Evolutionary conservation across 352 stramenopile species (phyloP), one percentile per base, ranked within the genome.

Genomic region (Globisporangium carolinianum): DNA sequence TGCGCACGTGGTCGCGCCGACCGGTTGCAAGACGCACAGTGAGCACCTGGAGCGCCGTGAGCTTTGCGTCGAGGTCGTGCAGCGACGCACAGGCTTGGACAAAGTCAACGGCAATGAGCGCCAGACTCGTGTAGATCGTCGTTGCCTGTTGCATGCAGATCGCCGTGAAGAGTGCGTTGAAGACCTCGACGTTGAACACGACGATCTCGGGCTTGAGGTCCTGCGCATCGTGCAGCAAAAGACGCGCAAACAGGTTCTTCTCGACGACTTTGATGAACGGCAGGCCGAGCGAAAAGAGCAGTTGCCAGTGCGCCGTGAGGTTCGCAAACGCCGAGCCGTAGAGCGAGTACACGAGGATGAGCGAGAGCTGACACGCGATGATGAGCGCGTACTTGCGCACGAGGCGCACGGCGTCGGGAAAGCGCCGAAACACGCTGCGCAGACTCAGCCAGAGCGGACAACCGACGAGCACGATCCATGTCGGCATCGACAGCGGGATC

Each of bases 131-230:
- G 2, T 47, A 42, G 42, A 61, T 60, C 0, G 66, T 73, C 12
- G 67, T 60, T 7, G 68, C 49, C 0, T 51, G 63, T 49, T 81
- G 69, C 54, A 86, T 76, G 18, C 68, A 69, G 32, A 65, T 70
- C 0, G 71, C 60, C 0, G 78, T 67, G 24, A 72, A 86, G 5
- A 86, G 51, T 24, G 73, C 61, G 53, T 83, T 68, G 52, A 82
- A 86, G 47, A 86, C 62, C 43, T 86, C 69, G 6, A 80, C 65
- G 24, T 80, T 83, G 55, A 82, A 82, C 14, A 83, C 72, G 3
- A 75, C 67, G 0, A 65, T 59, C 53, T 83, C 67, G 1, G 73
- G 67, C 17, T 76, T 72, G 10, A 66, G 50, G 41, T 75, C 67
- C 24, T 73, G 59, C 5, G 5, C 17, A 49, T 53, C 11, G n/a